Conservation (phyloP, 2,329 filamentous ascomycete genomes). For the Ophiognomonia clavigignenti-juglandacearum region DNA sequence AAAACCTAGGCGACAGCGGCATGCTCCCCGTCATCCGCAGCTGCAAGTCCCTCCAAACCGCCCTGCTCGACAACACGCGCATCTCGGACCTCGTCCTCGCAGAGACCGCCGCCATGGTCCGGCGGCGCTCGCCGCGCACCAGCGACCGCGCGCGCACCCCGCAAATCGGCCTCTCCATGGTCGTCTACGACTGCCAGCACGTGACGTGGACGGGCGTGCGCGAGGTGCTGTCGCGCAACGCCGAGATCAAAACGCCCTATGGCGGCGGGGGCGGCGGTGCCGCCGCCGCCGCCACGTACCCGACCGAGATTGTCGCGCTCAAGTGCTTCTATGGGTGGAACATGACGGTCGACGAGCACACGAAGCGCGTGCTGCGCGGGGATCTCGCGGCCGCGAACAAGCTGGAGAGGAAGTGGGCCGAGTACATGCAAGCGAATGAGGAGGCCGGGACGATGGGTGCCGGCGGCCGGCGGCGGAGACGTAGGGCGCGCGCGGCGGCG, state of each 20-base stretch:
- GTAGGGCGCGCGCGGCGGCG: conserved; percentile 77
- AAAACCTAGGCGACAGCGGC: conserved; percentile 74
- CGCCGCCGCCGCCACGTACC: conserved; percentile 42
- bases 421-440: conserved; percentile 89
- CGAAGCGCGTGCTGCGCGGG: conserved; percentile 74
- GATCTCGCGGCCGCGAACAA: conserved; percentile 69
- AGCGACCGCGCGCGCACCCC: conserved; percentile 37
- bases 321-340: conserved; percentile 97
- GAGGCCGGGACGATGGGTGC: conserved; percentile 69
- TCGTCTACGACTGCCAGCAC: conserved; percentile 87
- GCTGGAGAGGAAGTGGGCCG: conserved; percentile 87
- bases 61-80: conserved; percentile 91
- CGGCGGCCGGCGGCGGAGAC: conserved; percentile 63
- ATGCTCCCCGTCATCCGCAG: conserved; percentile 78
- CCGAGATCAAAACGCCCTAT: conserved; percentile 58
- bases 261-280: conserved; percentile 2
- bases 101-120: conserved; percentile 79
- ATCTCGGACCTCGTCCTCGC: conserved; percentile 81
- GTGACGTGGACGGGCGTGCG: conserved; percentile 90
- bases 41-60: conserved; percentile 62
- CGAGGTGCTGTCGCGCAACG: conserved; percentile 81
- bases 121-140: conserved; percentile 51
- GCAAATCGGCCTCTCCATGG: conserved; percentile 63
- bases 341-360: conserved; percentile 90
- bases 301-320: conserved; percentile 74